These are phyloP conservation scores for Biscogniauxia marginata DNA, from an alignment of 2,329 filamentous ascomycete species.

Conservation along the genomic window DNA sequence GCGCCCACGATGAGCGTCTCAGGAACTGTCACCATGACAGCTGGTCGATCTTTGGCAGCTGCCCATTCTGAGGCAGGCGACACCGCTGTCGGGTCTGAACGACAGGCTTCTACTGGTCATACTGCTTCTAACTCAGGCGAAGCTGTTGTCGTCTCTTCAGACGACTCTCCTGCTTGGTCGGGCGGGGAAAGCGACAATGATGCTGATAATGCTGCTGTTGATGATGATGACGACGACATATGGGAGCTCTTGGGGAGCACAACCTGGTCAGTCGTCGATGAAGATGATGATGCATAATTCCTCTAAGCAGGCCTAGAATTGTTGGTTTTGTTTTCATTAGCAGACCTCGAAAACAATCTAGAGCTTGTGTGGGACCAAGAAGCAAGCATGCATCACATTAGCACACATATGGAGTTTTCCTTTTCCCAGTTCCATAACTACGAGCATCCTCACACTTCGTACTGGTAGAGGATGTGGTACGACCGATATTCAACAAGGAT, in stretches of 20 bases:
- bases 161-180: not conserved
- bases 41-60: slow-evolving; percentile 15
- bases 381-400: too few relatives aligned
- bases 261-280: not conserved
- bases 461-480: too few relatives aligned
- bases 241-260: not conserved
- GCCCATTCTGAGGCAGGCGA: slow-evolving; percentile 8
- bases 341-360: too few relatives aligned
- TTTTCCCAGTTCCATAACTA: too few relatives aligned
- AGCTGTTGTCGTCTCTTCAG: not conserved
- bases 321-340: too few relatives aligned
- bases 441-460: too few relatives aligned
- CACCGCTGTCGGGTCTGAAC: not conserved
- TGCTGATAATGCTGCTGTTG: not conserved
- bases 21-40: slow-evolving; percentile 16
- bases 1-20: slow-evolving; percentile 6
- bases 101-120: not conserved
- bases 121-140: not conserved
- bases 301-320: not conserved
- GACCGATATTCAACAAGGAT: too few relatives aligned
- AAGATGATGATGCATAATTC: not conserved
- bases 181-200: not conserved
- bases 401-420: too few relatives aligned
- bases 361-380: too few relatives aligned
- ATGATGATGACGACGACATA: not conserved